Evolutionary conservation across 371 early-diverging fungal genomes (phyloP), one percentile per base, ranked within the genome.

Genomic region (Mortierella sp.): DNA sequence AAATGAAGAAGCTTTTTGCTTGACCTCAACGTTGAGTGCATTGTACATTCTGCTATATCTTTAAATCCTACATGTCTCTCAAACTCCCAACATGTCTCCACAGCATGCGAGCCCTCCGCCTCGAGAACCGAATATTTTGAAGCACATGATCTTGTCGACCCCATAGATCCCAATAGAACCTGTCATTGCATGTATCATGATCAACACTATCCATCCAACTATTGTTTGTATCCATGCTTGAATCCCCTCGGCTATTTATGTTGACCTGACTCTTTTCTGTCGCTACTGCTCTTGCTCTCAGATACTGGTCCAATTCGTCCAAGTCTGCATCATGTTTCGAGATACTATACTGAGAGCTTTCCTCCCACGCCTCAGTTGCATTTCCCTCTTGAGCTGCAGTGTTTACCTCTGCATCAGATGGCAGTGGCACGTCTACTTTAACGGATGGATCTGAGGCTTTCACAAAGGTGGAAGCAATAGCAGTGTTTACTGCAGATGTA

Each of bases 91-190:
- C 53, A 59, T 78, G 79, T n/a, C 68, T 58, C 73, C 72, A 72
- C 0, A 78, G 55, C 70, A 57, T 63, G n/a, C 70, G 53, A 2
- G 73, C 79, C 26, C 73, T 31, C 17, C 66, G 40, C 37, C 70
- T 62, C 28, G 73, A 72, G 57, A 72, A 78, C 60, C 37, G 45
- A 26, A 78, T 49, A 28, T 31, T 10, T 19, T 61, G 62, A 29
- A 78, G 34, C 43, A 54, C 54, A 8, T 66, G 61, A 17, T 73
- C 63, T 15, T 70, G 34, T 0, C 69, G 56, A 37, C 31, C 37
- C 76, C 76, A 73, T 22, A 78, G 60, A 56, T 69, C 47, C 73
- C 79, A 78, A 31, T 78, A 78, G 22, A 61, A 58, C 31, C 69
- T 61, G 31, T 66, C 66, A 19, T 73, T 73, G 35, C 79, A 78